Conservation (phyloP, 495 filamentous ascomycete species). For the Rusavskia elegans region DNA sequence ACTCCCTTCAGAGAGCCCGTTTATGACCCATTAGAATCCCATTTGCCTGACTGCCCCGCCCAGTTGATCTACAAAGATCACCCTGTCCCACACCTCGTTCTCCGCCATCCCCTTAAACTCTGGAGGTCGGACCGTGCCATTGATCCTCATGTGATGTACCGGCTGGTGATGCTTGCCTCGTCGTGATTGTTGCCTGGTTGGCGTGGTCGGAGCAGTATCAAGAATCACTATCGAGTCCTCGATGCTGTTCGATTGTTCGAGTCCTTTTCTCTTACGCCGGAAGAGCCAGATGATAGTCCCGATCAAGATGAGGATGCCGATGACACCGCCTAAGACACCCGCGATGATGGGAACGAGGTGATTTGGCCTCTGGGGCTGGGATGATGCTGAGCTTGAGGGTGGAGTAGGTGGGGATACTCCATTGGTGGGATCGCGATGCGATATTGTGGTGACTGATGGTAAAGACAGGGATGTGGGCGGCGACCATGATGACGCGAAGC, state of each 20-base stretch:
- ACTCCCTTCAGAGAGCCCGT: too few species aligned
- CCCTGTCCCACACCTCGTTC: not conserved
- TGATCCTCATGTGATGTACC: not conserved
- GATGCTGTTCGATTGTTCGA: not conserved
- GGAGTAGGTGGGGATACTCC: not conserved
- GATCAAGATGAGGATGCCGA: not conserved
- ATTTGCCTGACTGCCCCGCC: not conserved
- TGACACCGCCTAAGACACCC: not conserved
- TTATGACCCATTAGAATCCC: not conserved
- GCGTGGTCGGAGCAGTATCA: not conserved
- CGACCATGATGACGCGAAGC: not conserved
- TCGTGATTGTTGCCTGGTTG: not conserved
- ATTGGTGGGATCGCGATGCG: too few species aligned
- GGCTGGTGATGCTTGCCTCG: not conserved
- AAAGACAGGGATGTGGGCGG: not conserved
- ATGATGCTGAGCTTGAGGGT: not conserved
- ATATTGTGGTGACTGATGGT: too few species aligned
- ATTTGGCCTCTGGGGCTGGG: not conserved
- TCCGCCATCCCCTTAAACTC: not conserved
- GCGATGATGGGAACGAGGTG: not conserved
- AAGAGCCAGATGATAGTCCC: not conserved
- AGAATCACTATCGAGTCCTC: not conserved
- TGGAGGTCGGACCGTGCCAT: not conserved
- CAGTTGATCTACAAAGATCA: not conserved
- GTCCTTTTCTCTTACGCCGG: not conserved